phyloP scores from a whole-genome alignment of 306 rosid genomes.

The Argentina anserina region DNA sequence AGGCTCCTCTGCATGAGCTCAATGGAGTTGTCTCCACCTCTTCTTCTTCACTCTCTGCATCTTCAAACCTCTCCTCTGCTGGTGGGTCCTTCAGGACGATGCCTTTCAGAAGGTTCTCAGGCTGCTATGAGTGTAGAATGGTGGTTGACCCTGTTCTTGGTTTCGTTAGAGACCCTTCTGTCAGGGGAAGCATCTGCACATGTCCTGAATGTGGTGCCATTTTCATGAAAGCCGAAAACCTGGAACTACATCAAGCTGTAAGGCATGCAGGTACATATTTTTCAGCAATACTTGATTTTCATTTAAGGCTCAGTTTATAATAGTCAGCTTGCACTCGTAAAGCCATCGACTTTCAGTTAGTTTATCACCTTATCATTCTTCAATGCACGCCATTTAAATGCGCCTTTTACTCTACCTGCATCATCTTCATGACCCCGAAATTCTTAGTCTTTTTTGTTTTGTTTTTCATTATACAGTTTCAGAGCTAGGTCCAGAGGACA shows the following conservation, averaged over 20 bases:
- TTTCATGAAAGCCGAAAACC: conserved; percentile 74
- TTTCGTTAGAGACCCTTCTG: conserved; percentile 77
- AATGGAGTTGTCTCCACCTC: conserved; percentile 51
- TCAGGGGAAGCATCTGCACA: conserved; percentile 68
- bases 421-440: not conserved
- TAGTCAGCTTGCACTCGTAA: conserved; percentile 4
- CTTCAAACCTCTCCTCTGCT: conserved; percentile 51
- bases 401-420: not conserved
- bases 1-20: conserved; percentile 59
- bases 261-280: conserved; percentile 75
- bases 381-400: not conserved
- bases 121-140: conserved; percentile 94
- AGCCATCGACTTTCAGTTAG: not conserved
- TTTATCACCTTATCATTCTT: not conserved
- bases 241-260: conserved; percentile 78
- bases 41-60: conserved; percentile 58
- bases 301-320: not conserved
- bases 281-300: not conserved
- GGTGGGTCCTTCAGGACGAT: conserved; percentile 71
- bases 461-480: conserved; percentile 76
- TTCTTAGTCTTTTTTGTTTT: not conserved
- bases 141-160: conserved; percentile 93
- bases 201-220: conserved; percentile 91
- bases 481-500: conserved; percentile 85
- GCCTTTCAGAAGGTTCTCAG: conserved; percentile 90